These are phyloP conservation scores for Acanthamoeba royreba DNA, from an alignment of 208 protist species.

Conservation along the genomic window DNA sequence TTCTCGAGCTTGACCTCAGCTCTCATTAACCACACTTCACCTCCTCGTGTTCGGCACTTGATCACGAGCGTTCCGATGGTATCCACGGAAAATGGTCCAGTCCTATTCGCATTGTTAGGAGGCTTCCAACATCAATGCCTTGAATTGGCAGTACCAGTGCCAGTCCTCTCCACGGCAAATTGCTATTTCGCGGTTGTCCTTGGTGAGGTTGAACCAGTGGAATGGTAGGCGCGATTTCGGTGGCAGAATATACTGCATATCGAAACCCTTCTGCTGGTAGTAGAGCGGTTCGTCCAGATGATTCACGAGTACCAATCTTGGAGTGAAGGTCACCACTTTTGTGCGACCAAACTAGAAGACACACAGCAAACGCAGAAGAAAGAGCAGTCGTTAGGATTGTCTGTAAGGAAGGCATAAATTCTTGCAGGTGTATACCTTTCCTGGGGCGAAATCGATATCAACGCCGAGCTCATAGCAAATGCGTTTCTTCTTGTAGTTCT, in stretches of 20 bases:
- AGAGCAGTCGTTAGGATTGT: not conserved
- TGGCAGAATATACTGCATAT: not conserved
- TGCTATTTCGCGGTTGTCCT: not conserved
- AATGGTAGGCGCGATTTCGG: slow-evolving; percentile 14
- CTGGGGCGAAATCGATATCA: slow-evolving; percentile 19
- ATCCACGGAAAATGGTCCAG: not conserved
- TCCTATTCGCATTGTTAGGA: not conserved
- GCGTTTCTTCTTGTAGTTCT: not conserved
- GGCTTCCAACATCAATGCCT: not conserved
- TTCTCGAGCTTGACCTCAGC: slow-evolving; percentile 23
- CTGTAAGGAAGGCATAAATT: not conserved
- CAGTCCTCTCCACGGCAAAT: not conserved
- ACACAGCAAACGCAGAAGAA: too few relatives aligned
- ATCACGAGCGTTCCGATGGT: not conserved
- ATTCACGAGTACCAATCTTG: not conserved
- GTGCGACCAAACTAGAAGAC: slow-evolving; percentile 35
- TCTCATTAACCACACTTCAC: slow-evolving; percentile 14
- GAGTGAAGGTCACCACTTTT: slow-evolving; percentile 20
- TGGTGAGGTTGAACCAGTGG: slow-evolving; percentile 7
- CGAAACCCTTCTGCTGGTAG: not conserved
- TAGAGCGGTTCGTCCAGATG: slow-evolving; percentile 3
- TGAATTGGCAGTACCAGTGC: not conserved
- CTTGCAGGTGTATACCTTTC: not conserved
- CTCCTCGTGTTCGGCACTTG: not conserved
- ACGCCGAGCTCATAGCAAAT: slow-evolving; percentile 32